Conservation (phyloP, 78 protist genomes). For the Dictyostelium purpureum region DNA sequence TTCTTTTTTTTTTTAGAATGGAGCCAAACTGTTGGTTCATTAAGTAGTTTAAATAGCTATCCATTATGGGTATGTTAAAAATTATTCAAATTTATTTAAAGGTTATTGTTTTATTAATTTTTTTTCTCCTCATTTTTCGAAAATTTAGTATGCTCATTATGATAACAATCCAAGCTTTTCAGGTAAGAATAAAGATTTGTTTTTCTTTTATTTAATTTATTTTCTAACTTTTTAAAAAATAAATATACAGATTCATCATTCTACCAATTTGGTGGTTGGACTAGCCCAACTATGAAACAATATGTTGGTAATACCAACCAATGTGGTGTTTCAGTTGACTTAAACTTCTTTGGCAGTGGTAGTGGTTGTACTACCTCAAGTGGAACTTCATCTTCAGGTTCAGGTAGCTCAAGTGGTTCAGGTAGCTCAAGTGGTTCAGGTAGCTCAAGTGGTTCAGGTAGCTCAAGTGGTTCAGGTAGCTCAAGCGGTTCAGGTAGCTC, state of each 20-base stretch:
- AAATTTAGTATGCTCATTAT: constrained; percentile 63
- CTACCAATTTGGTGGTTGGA: constrained; percentile 73
- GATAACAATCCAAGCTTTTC: constrained; percentile 31
- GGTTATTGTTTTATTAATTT: no score
- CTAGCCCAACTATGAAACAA: constrained; percentile 42
- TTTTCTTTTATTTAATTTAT: no score
- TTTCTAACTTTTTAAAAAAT: no score
- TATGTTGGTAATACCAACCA: not conserved
- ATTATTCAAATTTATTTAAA: no score
- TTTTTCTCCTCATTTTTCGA: no score
- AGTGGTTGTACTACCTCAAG: not conserved
- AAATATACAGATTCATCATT: not conserved
- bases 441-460: not conserved
- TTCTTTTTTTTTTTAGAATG: no score
- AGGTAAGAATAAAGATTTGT: no score
- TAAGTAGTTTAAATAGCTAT: not conserved
- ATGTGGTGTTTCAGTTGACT: constrained; percentile 47
- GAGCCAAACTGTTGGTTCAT: constrained; percentile 34
- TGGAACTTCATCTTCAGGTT: not conserved
- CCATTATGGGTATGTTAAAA: no score
- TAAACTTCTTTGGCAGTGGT: not conserved
- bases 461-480: not conserved
- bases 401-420: not conserved
- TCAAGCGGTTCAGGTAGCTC: not conserved
- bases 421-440: not conserved